A percentile compares a stretch with the other conserved stretches of the same genome.
Conservation (phyloP, 108 stramenopile species). For the Nitzschia sp. region DNA sequence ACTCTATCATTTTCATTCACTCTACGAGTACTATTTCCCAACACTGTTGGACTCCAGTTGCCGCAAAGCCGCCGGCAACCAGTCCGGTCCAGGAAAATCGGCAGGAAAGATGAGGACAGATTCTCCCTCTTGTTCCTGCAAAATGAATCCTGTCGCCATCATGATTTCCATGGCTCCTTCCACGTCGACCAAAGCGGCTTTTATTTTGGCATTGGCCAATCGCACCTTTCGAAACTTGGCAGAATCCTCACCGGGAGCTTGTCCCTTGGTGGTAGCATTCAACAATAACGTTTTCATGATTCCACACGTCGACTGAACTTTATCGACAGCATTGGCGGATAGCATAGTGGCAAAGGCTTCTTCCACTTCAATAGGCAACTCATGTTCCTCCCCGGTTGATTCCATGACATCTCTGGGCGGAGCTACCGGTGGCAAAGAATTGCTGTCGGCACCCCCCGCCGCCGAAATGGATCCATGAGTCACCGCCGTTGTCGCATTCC, state of each 20-base stretch:
- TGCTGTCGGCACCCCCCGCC: not conserved
- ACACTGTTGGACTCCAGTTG: constrained; percentile 40
- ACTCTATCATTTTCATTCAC: no score
- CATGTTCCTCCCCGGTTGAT: not conserved
- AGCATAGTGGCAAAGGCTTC: constrained; percentile 61
- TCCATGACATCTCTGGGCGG: constrained; percentile 48
- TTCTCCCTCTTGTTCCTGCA: constrained; percentile 71
- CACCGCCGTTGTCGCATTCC: constrained; percentile 59
- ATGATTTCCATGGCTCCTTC: constrained; percentile 74
- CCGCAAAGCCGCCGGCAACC: constrained; percentile 51
- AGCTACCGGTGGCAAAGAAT: constrained; percentile 28
- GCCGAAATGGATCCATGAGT: constrained; percentile 57
- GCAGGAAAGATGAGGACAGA: constrained; percentile 70
- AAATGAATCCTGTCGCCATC: constrained; percentile 63
- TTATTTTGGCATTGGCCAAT: constrained; percentile 79
- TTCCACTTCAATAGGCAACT: constrained; percentile 42
- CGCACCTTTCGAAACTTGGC: constrained; percentile 78
- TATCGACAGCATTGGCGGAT: constrained; percentile 37
- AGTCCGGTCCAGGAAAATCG: constrained; percentile 44
- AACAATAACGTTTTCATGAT: constrained; percentile 64
- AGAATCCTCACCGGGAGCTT: constrained; percentile 44
- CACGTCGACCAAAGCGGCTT: constrained; percentile 68
- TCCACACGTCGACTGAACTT: constrained; percentile 37
- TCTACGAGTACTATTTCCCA: not conserved
- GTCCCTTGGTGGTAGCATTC: constrained; percentile 86